Evolutionary conservation across 768 basidiomycete species (phyloP), one percentile per base, ranked within the genome.

Genomic region (Tephrocybe rancida): DNA sequence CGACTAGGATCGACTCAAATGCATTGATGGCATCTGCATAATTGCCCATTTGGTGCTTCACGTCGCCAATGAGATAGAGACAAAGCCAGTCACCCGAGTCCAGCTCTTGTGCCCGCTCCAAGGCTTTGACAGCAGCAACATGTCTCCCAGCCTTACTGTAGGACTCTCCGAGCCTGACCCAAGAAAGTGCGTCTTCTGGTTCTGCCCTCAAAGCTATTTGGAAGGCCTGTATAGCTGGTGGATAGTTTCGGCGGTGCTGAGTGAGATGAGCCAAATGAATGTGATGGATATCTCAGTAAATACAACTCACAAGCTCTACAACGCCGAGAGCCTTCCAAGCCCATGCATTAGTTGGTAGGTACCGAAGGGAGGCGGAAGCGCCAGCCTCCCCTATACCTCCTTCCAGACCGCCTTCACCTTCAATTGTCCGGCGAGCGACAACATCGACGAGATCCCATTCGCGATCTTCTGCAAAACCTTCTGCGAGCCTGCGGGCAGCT

Each of bases 401-500:
- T 57, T 83, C 80, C 22, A 86, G 63, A 8, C 90, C 92, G 26
- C 93, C 93, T 74, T 98, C 95, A 16, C 93, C 95, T 42, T 95
- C 92, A 54, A 98, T 95, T 0, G 93, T 90, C 47, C 97, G 77
- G 35, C 87, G 83, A 2, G 96, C 93, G n/a, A 99, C 87, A 3
- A 95, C 86, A 57, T 98, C 92, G 2, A 97, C 95, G 5, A 97
- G 77, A 64, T 95, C 90, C 97, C 97, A 98, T 65, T 97, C 96
- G 48, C 84, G 80, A 57, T 97, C 91, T 51, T 94, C 86, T 0
- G 95, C 94, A 67, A 98, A 98, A 2, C 91, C 88, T 60, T 88
- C 84, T 0, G 93, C 95, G 3, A 99, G 78, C 52, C 86, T 78
- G 48, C 81, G 78, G 0, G 96, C 97, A 1, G 97, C 94, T 19